Percentiles rank a stretch among this genome's conserved stretches.
phyloP scores from a whole-genome alignment of 306 rosid species.

The Boehmeria nivea region DNA sequence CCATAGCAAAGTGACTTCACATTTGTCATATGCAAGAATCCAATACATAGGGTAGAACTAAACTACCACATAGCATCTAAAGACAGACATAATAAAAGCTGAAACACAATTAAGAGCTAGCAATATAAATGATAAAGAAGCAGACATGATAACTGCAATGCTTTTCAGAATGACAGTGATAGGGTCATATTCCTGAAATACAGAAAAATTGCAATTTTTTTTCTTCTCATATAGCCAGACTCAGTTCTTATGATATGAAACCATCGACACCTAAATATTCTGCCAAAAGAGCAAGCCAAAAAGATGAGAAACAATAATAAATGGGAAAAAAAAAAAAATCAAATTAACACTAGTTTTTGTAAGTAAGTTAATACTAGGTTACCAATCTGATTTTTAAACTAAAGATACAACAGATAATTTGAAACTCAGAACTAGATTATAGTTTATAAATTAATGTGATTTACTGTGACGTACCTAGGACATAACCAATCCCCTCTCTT shows the following conservation, averaged over 20 bases:
- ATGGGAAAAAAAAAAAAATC: not conserved
- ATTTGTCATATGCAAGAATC: not conserved
- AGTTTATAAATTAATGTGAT: not conserved
- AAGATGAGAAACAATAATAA: not conserved
- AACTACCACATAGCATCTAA: not conserved
- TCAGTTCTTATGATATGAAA: too few relatives aligned
- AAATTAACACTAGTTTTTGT: too few relatives aligned
- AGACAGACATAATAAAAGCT: not conserved
- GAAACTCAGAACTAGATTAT: too few relatives aligned
- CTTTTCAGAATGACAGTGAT: too few relatives aligned
- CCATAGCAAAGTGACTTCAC: not conserved
- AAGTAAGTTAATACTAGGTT: too few relatives aligned
- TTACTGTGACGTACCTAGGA: constrained; percentile 55
- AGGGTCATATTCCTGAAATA: too few relatives aligned
- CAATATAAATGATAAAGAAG: not conserved
- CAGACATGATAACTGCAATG: not conserved
- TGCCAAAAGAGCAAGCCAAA: too few relatives aligned
- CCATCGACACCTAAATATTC: too few relatives aligned
- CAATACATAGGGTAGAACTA: not conserved
- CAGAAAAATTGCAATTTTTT: too few relatives aligned
- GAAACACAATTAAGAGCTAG: not conserved
- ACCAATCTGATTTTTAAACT: too few relatives aligned
- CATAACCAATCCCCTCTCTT: constrained; percentile 88
- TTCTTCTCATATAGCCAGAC: too few relatives aligned
- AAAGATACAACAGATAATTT: too few relatives aligned